These are phyloP conservation scores for Areca catechu DNA, from an alignment of 176 grass and related monocot genomes.

Conservation along the genomic window DNA sequence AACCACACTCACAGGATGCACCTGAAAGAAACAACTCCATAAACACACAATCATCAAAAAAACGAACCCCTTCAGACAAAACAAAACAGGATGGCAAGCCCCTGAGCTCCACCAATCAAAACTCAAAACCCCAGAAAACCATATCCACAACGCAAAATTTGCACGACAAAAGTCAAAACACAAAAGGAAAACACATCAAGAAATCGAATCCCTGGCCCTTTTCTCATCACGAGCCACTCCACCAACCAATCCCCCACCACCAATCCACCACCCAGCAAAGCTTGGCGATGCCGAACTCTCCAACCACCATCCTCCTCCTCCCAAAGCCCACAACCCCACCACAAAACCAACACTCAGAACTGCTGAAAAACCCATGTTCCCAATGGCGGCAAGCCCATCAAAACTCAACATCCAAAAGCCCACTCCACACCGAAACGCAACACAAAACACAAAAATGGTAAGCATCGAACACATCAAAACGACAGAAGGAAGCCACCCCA, in stretches of 20 bases:
- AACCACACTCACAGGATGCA: too few species aligned
- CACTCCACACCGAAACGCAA: constrained; percentile 1
- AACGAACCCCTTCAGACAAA: too few species aligned
- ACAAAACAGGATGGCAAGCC: too few species aligned
- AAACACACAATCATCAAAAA: too few species aligned
- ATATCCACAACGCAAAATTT: too few species aligned
- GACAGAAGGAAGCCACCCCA: constrained; percentile 1
- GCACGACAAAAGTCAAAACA: too few species aligned
- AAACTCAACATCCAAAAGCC: not conserved
- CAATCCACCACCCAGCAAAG: not conserved
- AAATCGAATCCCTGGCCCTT: too few species aligned
- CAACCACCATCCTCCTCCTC: not conserved
- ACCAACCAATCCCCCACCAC: constrained; percentile 1
- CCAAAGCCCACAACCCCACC: not conserved
- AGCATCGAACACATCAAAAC: constrained; percentile 12
- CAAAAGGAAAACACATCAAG: too few species aligned
- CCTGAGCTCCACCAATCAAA: too few species aligned
- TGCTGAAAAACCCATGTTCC: not conserved
- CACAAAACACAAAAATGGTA: constrained; percentile 25
- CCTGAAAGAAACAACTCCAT: too few species aligned
- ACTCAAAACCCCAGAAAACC: too few species aligned
- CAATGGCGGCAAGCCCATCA: not conserved
- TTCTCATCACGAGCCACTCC: not conserved
- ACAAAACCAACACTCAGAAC: not conserved
- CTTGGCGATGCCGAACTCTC: too few species aligned